Conservation (phyloP, 169 alveolate genomes). For the Theileria annulata region DNA sequence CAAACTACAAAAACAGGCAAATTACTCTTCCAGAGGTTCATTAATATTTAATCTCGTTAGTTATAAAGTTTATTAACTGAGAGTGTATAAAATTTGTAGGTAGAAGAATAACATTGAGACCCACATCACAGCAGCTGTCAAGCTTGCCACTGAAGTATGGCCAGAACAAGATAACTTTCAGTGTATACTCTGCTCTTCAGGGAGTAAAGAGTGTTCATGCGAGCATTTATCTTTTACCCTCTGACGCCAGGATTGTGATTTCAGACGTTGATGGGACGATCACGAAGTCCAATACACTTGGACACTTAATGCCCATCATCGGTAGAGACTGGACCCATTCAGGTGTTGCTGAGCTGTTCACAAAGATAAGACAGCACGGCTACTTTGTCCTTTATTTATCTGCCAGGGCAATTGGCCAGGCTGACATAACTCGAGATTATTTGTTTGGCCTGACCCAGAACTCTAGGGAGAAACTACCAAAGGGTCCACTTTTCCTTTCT, state of each 20-base stretch:
- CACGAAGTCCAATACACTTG: slow-evolving; percentile 93
- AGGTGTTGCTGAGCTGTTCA: slow-evolving; percentile 92
- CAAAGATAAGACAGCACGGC: slow-evolving; percentile 88
- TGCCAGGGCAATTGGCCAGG: slow-evolving; percentile 98
- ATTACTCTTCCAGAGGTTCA: neutral
- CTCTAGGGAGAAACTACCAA: slow-evolving; percentile 80
- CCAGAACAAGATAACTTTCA: slow-evolving; percentile 84
- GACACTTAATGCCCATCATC: slow-evolving; percentile 94
- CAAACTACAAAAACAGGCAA: neutral
- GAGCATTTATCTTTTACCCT: slow-evolving; percentile 91
- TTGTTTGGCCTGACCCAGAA: slow-evolving; percentile 86
- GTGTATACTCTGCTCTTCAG: slow-evolving; percentile 86
- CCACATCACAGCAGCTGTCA: slow-evolving; percentile 87
- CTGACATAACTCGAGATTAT: slow-evolving; percentile 92
- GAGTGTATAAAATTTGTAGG: neutral
- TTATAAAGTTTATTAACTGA: neutral
- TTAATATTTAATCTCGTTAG: neutral
- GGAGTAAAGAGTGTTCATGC: slow-evolving; percentile 91
- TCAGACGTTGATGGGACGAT: slow-evolving; percentile 99
- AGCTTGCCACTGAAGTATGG: slow-evolving; percentile 86
- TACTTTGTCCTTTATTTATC: slow-evolving; percentile 94
- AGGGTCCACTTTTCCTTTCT: slow-evolving; percentile 95
- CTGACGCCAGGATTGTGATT: slow-evolving; percentile 89
- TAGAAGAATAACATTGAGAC: slow-evolving; percentile 80
- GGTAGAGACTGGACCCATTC: slow-evolving; percentile 98